Base-by-base conservation (phyloP, 106 monocot species). In the Acanthochlamys bracteata region DNA sequence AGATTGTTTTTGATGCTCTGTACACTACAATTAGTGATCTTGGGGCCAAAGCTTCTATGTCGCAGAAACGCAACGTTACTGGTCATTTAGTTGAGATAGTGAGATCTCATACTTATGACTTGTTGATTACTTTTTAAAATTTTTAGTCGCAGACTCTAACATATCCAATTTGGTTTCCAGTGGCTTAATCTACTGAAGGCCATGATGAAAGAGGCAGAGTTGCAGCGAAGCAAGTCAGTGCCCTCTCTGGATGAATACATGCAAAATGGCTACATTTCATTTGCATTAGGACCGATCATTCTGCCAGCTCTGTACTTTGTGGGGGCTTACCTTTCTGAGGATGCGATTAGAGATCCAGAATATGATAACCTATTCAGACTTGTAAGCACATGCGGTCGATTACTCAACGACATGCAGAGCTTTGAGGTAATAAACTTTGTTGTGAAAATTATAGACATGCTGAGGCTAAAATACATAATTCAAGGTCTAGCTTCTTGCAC, bases 261-360 rank as follows among this genome's bases (percentile, higher is more conserved):
- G 84, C 17, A n/a, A 65, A 85, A 98, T 81, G 96, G 83, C 64
- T 78, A 56, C 57, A 73, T 85, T n/a, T 98, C 96, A 20, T 79
- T 92, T 73, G 85, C 96, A 46, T 63, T 98, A 43, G 96, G 85
- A 11, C 88, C 91, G 24, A 83, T 98, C 41, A 75, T 98, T 55
- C 73, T 91, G 26, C 96, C 88, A 15, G 65, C 88, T 12, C 53
- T 88, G n/a, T 98, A 91, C 72, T 84, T 98, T 43, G 76, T 85
- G 45, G 88, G 85, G 0, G 83, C 88, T 13, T 43, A 81, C 74
- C 69, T 92, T 63, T 72, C 83, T 16, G 76, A 73, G 46, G 66
- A 82, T 69, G 68, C 65, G 11, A 55, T 81, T 25, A 64, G 42
- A 60, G 57, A 65, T 63, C 62, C 77, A 47, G 98, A 92, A 42